Base-by-base conservation (phyloP, 75 land plant genomes). In the Selaginella moellendorffii region DNA sequence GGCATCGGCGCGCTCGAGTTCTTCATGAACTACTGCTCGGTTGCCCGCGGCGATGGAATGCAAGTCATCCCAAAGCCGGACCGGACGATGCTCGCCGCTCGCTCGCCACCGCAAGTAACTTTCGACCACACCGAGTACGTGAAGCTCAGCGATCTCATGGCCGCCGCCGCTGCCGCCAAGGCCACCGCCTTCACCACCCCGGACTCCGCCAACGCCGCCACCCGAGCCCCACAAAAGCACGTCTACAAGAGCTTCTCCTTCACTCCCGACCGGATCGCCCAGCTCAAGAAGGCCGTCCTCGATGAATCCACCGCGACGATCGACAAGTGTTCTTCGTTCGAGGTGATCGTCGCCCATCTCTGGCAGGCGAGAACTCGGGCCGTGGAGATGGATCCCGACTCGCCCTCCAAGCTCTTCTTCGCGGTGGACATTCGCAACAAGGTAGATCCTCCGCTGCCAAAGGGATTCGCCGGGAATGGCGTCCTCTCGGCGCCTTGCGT, bases 101-200 rank as follows among this genome's bases (percentile, higher is more conserved):
- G 84, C 1, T 68, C 66, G 19, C 84, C 84, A n/a, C 84, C 78
- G 9, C 63, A 18, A 21, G 71, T 79, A 10, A 53, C 28, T 18
- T 72, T 52, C 22, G 65, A 72, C 54, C 78, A 72, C 29, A 26
- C 54, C 8, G 78, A 76, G 65, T 73, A 27, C 58, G 30, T 75
- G 69, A 71, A 76, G 51, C 54, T 52, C 36, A 24, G n/a, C 23
- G 70, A 76, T 26, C 21, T 72, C 54, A 51, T 54, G 8, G 54
- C 52, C 28, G 63, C 31, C 18, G 1, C 0, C 0, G 24, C 62
- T 21, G 22, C 17, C 19, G 20, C 61, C 12, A n/a, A 53, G 27
- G 59, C 24, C 30, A 52, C 30, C 29, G 14, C 69, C 1, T 65
- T 71, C 53, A 65, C 73, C 21, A 65, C 62, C 17, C 26, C 51